Base-by-base conservation (phyloP, 176 grass and related monocot genomes). In the Eragrostis curvula region DNA sequence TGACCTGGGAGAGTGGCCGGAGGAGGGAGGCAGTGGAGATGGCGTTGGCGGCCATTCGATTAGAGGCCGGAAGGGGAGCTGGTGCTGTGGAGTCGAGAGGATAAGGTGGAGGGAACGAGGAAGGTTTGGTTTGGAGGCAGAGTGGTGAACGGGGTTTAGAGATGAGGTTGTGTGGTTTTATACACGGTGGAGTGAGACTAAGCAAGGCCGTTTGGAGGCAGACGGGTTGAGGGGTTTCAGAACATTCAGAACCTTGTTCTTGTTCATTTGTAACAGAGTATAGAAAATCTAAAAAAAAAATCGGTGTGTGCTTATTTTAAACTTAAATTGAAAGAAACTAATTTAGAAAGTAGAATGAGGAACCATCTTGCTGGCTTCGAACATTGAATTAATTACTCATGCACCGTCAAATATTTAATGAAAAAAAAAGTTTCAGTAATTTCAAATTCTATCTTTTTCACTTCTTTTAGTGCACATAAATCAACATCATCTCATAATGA, bases 21-120 rank as follows among this genome's bases (percentile, higher is more conserved):
- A 89, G 42, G 52, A 86, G 80, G 71, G 83, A 81, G 63, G 86
- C 75, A n/a, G 81, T 77, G 71, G 75, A 94, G 80, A 91, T 86
- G 79, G 92, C 79, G 70, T 94, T 90, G 17, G 85, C 43, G 53
- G 92, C 88, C 88, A 94, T 91, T 81, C 7, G 10, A 48, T 0
- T 3, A 12, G 32, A 48, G 28, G 25, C 18, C 15, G 65, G 47
- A 28, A 30, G 51, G 14, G 6, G 11, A 21, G 27, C 9, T 11
- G 69, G 18, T 23, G n/a, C 14, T 41, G 28, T 9, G 0, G 29
- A 51, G 70, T 7, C 6, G 36, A 27, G 70, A 85, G 77, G 87
- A 89, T 89, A 89, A 85, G 73, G 73, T 70, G 50, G 12, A 72
- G 67, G n/a, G 14, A 23, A 40, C 32, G 30, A 66, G n/a, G 51